These are phyloP conservation scores for Claviceps monticola DNA, from an alignment of 2,329 filamentous ascomycete species.

Conservation along the genomic window DNA sequence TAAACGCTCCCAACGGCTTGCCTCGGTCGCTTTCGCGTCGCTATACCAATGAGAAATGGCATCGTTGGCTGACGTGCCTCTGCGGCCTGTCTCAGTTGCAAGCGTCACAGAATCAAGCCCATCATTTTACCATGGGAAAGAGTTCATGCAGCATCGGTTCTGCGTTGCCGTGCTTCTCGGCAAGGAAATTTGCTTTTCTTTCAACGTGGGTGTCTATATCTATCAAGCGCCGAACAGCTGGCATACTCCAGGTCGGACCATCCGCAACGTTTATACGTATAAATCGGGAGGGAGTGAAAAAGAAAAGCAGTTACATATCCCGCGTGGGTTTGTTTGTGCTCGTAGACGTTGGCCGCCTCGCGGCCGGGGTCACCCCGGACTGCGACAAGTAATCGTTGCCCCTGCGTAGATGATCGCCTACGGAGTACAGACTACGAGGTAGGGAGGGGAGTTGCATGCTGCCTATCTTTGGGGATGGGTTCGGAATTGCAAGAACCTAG, in stretches of 20 bases:
- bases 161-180: neutral
- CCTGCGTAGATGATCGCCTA: neutral
- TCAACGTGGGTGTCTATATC: neutral
- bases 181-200: neutral
- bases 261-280: too few species aligned
- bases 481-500: neutral
- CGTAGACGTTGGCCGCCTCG: too few species aligned
- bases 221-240: too few species aligned
- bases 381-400: neutral
- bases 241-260: too few species aligned
- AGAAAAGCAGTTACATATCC: too few species aligned
- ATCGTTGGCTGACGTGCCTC: neutral
- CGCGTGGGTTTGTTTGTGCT: too few species aligned
- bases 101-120: neutral
- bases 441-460: neutral
- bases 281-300: too few species aligned
- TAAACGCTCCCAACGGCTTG: neutral
- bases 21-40: too few species aligned
- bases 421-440: neutral
- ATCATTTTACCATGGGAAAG: neutral
- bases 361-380: too few species aligned
- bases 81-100: constrained; percentile 2
- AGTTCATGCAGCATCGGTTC: neutral
- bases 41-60: neutral
- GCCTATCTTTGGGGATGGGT: neutral